Percentiles rank a stretch among this genome's conserved stretches.
These are phyloP conservation scores for Vanrija humicola DNA, from an alignment of 1,284 basidiomycete species.

Conservation along the genomic window DNA sequence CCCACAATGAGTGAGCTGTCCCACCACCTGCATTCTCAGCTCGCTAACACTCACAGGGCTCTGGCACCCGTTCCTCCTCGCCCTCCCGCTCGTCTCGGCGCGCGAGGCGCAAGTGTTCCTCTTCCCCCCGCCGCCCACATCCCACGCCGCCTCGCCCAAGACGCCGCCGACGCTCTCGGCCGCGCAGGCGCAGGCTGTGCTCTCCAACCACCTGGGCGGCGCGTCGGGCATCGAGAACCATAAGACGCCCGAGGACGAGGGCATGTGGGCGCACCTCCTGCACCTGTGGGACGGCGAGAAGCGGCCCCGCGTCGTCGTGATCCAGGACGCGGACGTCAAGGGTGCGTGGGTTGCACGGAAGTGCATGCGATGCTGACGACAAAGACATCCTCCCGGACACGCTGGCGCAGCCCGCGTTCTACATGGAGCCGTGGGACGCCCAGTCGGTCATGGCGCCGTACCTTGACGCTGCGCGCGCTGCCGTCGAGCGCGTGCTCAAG, in stretches of 20 bases:
- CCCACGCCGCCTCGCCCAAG: constrained; percentile 7
- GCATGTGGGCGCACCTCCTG: constrained; percentile 43
- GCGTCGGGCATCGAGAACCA: constrained; percentile 28
- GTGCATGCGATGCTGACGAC: neutral
- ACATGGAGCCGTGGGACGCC: constrained; percentile 5
- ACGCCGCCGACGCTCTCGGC: constrained; percentile 32
- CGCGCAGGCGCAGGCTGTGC: constrained; percentile 45
- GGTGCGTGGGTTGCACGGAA: constrained; percentile 19
- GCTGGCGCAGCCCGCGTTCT: constrained; percentile 9
- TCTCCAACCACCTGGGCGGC: constrained; percentile 43
- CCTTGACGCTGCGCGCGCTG: constrained; percentile 7
- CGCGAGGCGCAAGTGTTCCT: constrained; percentile 41
- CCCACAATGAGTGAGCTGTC: neutral
- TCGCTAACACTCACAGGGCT: too few species aligned
- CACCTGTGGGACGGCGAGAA: constrained; percentile 18
- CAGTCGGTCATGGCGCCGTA: constrained; percentile 12
- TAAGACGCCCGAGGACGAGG: constrained; percentile 39
- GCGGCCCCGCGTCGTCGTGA: constrained; percentile 39
- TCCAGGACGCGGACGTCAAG: constrained; percentile 40
- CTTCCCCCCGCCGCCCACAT: constrained; percentile 37
- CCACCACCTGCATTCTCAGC: neutral
- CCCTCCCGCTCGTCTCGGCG: constrained; percentile 6
- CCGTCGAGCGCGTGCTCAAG: constrained; percentile 2
- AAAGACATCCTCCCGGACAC: constrained; percentile 1
- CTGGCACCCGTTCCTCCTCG: neutral